These are phyloP conservation scores for Teratosphaeria pseudoeucalypti DNA, from an alignment of 2,329 filamentous ascomycete species.

Conservation along the genomic window DNA sequence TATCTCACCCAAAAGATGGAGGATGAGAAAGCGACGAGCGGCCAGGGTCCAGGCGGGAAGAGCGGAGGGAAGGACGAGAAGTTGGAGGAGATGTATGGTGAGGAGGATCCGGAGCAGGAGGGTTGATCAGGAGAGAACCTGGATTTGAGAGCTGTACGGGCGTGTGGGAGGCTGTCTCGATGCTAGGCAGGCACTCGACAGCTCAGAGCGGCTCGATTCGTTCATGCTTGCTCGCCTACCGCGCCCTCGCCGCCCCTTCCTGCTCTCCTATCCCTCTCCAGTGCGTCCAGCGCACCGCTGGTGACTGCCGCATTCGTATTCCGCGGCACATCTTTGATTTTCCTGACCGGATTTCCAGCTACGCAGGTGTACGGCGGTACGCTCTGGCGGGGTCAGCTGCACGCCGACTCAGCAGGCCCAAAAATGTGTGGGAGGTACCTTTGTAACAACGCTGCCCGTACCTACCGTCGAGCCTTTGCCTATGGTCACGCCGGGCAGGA, in stretches of 20 bases:
- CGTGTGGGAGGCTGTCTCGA: no score
- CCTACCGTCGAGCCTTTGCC: constrained; percentile 65
- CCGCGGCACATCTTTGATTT: constrained; percentile 33
- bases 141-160: no score
- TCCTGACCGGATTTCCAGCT: constrained; percentile 56
- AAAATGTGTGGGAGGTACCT: constrained; percentile 26
- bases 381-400: constrained; percentile 29
- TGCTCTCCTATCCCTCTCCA: constrained; percentile 10
- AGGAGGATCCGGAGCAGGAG: constrained; percentile 59
- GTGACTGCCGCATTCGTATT: constrained; percentile 18
- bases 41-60: constrained; percentile 15
- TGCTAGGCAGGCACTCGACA: no score
- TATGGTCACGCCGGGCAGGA: constrained; percentile 69
- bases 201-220: no score
- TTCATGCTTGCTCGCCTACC: not conserved
- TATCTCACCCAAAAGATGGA: constrained; percentile 67
- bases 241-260: not conserved
- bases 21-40: constrained; percentile 50
- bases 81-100: constrained; percentile 69
- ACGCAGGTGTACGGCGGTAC: constrained; percentile 54
- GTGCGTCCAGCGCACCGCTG: constrained; percentile 19
- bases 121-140: constrained; percentile 4
- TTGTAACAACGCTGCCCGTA: constrained; percentile 75
- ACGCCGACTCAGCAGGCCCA: not conserved
- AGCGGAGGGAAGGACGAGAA: constrained; percentile 25